A percentile compares a stretch with the other conserved stretches of the same genome.
These are phyloP conservation scores for Pleurotus eryngii DNA, from an alignment of 768 basidiomycete genomes.

Conservation along the genomic window DNA sequence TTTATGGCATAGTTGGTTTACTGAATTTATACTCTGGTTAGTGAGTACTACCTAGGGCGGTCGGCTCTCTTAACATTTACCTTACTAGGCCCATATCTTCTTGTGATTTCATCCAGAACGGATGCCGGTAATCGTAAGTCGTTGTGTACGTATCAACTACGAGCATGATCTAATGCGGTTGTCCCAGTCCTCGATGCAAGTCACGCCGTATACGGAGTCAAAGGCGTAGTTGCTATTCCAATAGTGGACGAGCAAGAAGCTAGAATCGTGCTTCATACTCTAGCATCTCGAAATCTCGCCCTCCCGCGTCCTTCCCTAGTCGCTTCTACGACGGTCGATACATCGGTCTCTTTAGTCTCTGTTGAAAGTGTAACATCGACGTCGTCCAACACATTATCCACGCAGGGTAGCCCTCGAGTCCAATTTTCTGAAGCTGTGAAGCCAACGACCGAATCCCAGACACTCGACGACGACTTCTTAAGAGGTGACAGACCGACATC, in stretches of 20 bases:
- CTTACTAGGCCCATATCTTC: constrained; percentile 63
- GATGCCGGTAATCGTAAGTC: constrained; percentile 66
- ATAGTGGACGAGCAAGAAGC: constrained; percentile 63
- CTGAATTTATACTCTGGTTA: constrained; percentile 71
- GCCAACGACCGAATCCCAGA: constrained; percentile 6
- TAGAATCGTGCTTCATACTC: constrained; percentile 42
- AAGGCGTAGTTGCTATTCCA: constrained; percentile 69
- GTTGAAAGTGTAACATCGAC: background rate
- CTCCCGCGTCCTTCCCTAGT: constrained; percentile 46
- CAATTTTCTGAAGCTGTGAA: constrained; percentile 7
- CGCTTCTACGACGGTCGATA: constrained; percentile 23
- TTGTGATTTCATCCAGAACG: constrained; percentile 64
- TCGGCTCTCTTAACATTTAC: background rate
- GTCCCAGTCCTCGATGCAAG: constrained; percentile 58
- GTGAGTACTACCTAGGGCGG: constrained; percentile 15
- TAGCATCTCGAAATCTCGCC: constrained; percentile 48
- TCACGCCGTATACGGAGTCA: constrained; percentile 64
- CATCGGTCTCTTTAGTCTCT: background rate
- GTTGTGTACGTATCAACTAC: background rate
- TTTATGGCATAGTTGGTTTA: constrained; percentile 77
- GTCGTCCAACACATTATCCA: background rate
- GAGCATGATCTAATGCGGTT: constrained; percentile 2
- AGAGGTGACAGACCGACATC: constrained; percentile 20
- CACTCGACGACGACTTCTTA: constrained; percentile 2
- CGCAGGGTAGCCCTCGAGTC: constrained; percentile 8